Base-by-base conservation (phyloP, 2,329 filamentous ascomycete genomes). In the Diplodia mutila region DNA sequence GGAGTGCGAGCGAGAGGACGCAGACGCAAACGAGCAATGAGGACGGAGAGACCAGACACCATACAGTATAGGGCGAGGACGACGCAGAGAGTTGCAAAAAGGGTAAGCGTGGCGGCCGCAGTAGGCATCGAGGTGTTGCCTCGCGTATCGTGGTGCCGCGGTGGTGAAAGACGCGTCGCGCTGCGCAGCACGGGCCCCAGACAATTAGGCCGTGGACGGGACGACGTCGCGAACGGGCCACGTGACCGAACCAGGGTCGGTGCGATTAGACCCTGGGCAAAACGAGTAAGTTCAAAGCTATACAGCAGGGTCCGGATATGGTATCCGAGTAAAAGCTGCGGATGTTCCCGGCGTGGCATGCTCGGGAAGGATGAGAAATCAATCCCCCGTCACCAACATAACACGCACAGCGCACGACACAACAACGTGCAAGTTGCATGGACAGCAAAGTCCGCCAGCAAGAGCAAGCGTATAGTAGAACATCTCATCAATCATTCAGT, bases 41-140 rank as follows among this genome's bases (percentile, higher is more conserved):
- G 75, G 70, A 46, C 71, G 72, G 69, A 71, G 67, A 72, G n/a
- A 32, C 49, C 66, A 32, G 39, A 67, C 66, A 80, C 76, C 78
- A 80, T 80, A 75, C 77, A 80, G 78, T 73, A 77, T 64, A 77
- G 39, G 61, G 77, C 67, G 23, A 70, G 65, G 29, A 70, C 72
- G 46, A 72, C 46, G 63, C 72, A 66, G 67, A 77, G 74, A 65
- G 70, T 72, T 72, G 68, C 74, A 53, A 69, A 72, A 21, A 68
- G 69, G 51, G 51, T 67, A 52, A 64, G 57, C 27, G 66, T 64
- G 12, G 66, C 49, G 48, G 49, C 55, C 16, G 66, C 48, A n/a
- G 66, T 64, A 14, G 49, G 57, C 66, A 67, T 67, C 39, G 34
- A 37, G 63, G 39, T 66, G 46, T 46, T 46, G 29, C 8, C 51